Conservation (phyloP, 208 protist species). For the Leishmania tropica region DNA sequence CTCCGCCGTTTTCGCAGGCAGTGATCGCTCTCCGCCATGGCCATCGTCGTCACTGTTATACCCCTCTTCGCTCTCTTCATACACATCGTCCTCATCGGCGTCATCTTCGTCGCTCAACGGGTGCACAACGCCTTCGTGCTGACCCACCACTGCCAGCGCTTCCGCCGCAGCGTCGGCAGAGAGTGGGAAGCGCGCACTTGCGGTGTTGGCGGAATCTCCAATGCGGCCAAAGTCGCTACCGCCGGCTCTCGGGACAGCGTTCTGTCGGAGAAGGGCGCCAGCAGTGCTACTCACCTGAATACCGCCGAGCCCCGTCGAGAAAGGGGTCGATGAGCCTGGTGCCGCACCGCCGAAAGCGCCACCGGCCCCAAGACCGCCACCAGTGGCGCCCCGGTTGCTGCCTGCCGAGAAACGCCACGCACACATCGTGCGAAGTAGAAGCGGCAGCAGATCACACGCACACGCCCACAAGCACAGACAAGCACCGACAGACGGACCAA, state of each 20-base stretch:
- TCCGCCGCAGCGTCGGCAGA: conserved; percentile 15
- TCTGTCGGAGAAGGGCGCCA: conserved; percentile 60
- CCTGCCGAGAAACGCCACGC: conserved; percentile 61
- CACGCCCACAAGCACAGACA: neutral
- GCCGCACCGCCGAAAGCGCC: conserved; percentile 12
- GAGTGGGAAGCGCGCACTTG: conserved; percentile 3
- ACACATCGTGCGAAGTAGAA: conserved; percentile 27
- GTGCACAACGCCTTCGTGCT: conserved; percentile 8
- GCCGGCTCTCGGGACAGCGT: conserved; percentile 21
- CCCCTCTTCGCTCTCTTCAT: conserved; percentile 39
- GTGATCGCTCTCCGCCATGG: neutral
- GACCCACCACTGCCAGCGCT: conserved; percentile 16
- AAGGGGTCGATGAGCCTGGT: neutral
- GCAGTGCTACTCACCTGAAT: conserved; percentile 25
- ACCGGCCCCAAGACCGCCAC: neutral
- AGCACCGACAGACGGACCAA: neutral
- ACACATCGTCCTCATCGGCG: conserved; percentile 25
- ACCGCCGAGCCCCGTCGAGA: conserved; percentile 16
- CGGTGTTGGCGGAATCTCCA: neutral
- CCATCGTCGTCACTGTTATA: neutral
- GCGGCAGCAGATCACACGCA: neutral
- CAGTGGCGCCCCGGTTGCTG: conserved; percentile 12
- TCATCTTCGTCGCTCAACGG: conserved; percentile 13
- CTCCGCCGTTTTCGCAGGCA: neutral
- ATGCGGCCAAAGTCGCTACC: conserved; percentile 5